Percentiles rank a stretch among this genome's conserved stretches.
phyloP scores from a whole-genome alignment of 2,329 filamentous ascomycete genomes.

The Fusarium xyrophilum region DNA sequence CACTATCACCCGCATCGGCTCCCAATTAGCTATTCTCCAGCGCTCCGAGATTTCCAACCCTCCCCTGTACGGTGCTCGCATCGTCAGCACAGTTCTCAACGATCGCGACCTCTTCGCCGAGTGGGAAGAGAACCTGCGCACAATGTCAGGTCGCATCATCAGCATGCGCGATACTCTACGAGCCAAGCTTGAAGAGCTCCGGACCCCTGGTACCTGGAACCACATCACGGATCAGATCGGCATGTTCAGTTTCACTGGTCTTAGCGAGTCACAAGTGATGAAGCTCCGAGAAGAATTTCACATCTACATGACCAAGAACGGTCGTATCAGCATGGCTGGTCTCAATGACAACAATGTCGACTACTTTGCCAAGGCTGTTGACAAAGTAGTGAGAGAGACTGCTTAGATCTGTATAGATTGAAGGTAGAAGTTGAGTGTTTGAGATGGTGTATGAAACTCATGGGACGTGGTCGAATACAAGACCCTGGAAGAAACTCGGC shows the following conservation, averaged over 20 bases:
- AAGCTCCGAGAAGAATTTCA: conserved; percentile 74
- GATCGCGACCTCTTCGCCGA: conserved; percentile 80
- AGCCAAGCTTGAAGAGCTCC: conserved; percentile 79
- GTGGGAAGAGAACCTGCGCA: conserved; percentile 90
- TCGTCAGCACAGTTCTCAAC: conserved; percentile 85
- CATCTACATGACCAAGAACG: conserved; percentile 96
- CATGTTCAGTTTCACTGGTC: conserved; percentile 96
- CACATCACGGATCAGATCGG: conserved; percentile 99
- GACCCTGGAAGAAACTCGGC: conserved; percentile 36
- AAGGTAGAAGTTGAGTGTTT: conserved; percentile 23
- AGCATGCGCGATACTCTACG: conserved; percentile 84
- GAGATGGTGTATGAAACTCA: conserved; percentile 36
- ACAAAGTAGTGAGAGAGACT: conserved; percentile 71
- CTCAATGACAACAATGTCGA: conserved; percentile 91
- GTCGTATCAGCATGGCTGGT: conserved; percentile 98
- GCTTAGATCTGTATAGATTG: conserved; percentile 25
- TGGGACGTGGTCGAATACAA: conserved; percentile 38
- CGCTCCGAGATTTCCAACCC: conserved; percentile 98
- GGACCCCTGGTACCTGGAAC: conserved; percentile 90
- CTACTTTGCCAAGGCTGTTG: conserved; percentile 88
- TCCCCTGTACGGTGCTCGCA: conserved; percentile 90
- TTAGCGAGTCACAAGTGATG: conserved; percentile 75
- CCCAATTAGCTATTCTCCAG: conserved; percentile 92
- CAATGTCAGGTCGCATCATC: conserved; percentile 95
- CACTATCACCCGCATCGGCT: conserved; percentile 72